Percentiles rank a stretch among this genome's conserved stretches.
Evolutionary conservation across 495 filamentous ascomycete species (phyloP).

Genomic region (Astrothelium macrocarpum): DNA sequence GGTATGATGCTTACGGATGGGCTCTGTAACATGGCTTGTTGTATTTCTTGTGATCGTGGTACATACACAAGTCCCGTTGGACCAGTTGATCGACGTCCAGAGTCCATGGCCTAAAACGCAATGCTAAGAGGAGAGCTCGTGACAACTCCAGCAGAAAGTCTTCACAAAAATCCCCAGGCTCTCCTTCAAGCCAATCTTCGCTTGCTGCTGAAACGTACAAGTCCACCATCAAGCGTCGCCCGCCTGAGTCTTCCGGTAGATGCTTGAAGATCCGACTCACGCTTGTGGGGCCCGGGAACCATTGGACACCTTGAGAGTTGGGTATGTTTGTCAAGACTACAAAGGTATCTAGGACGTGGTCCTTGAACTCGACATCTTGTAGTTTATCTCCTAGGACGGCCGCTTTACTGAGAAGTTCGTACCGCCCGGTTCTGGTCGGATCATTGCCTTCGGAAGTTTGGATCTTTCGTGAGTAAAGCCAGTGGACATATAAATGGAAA

Average conservation of each 20-base stretch:
- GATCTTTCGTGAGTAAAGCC: conserved; percentile 5
- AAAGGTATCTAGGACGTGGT: conserved; percentile 11
- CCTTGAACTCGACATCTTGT: conserved; percentile 8
- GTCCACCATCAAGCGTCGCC: conserved; percentile 7
- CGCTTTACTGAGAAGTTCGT: not conserved
- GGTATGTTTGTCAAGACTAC: not conserved
- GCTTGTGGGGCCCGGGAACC: not conserved
- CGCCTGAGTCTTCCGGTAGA: conserved; percentile 1
- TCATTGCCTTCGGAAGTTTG: not conserved
- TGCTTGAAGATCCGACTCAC: not conserved
- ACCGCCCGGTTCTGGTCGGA: not conserved
- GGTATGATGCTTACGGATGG: not conserved
- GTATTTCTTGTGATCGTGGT: not conserved
- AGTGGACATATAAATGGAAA: conserved; percentile 11
- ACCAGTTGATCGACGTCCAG: not conserved
- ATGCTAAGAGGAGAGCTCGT: not conserved
- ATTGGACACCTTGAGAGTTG: not conserved
- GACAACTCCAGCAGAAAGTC: not conserved
- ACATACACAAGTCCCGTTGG: not conserved
- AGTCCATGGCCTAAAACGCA: too few relatives aligned
- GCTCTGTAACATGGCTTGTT: not conserved
- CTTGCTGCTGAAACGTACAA: not conserved
- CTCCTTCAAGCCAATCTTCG: not conserved
- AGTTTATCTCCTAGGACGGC: conserved; percentile 13
- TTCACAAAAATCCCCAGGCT: not conserved